Evolutionary conservation across 148 eudicot genomes (phyloP).

Genomic region (Pharnaceum exiguum): DNA sequence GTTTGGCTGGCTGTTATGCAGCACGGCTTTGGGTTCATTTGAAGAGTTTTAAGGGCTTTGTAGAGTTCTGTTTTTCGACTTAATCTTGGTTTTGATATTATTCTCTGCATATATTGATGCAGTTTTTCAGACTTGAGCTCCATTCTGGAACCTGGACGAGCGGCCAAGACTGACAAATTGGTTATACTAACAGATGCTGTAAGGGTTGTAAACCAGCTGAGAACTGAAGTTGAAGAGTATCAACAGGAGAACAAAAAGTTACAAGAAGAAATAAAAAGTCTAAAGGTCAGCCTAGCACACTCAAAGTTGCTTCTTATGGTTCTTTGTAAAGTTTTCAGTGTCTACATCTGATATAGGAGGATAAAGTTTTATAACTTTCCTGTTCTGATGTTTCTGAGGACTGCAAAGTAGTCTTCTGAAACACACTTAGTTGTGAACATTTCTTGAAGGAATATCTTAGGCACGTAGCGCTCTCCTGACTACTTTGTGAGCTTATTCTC

Average conservation of each 20-base stretch:
- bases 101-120: conserved; percentile 8
- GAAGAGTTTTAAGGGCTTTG: neutral
- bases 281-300: conserved; percentile 60
- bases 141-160: conserved; percentile 67
- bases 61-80: neutral
- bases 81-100: neutral
- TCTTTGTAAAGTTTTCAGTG: neutral
- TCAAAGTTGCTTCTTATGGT: neutral
- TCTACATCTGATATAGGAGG: no score
- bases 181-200: conserved; percentile 75
- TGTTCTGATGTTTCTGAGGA: no score
- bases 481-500: neutral
- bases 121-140: conserved; percentile 76
- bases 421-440: no score
- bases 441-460: neutral
- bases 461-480: neutral
- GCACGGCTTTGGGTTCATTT: neutral
- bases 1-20: neutral
- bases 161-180: conserved; percentile 71
- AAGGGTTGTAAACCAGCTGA: conserved; percentile 57
- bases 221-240: conserved; percentile 47
- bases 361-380: no score
- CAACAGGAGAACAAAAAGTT: conserved; percentile 62
- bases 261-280: conserved; percentile 64
- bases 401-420: no score